Percentiles rank a stretch among this genome's conserved stretches.
Conservation (phyloP, 768 basidiomycete species). For the Tulasnella sp. region DNA sequence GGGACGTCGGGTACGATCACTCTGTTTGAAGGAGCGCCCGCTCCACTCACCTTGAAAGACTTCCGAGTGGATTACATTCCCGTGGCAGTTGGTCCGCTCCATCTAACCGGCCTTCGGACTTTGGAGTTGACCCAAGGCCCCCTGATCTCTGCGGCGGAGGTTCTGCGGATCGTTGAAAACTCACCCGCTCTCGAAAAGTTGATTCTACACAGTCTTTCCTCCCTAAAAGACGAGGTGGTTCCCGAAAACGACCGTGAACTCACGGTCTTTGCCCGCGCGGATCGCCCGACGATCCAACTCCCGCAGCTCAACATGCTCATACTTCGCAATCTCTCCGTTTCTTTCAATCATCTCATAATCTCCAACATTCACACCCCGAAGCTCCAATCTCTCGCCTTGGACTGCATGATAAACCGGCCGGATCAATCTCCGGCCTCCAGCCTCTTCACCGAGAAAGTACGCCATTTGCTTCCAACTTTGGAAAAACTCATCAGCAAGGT, state of each 20-base stretch:
- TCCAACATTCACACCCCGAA: not conserved
- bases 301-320: not conserved
- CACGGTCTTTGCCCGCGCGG: not conserved
- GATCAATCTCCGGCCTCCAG: not conserved
- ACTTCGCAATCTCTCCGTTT: not conserved
- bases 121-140: not conserved
- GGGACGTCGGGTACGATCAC: not conserved
- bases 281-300: not conserved
- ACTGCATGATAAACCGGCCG: not conserved
- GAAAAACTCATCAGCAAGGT: not conserved
- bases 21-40: not conserved
- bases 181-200: not conserved
- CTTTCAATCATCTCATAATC: not conserved
- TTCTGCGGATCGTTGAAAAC: not conserved
- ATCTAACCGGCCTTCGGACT: not conserved
- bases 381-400: not conserved
- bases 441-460: not conserved
- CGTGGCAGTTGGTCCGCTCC: not conserved
- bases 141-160: not conserved
- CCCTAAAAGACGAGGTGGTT: not conserved
- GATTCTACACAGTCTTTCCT: not conserved
- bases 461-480: not conserved
- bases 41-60: not conserved
- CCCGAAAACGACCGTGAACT: not conserved
- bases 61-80: not conserved